Evolutionary conservation across 2,329 filamentous ascomycete genomes (phyloP).

Genomic region (Bipolaris zeicola): DNA sequence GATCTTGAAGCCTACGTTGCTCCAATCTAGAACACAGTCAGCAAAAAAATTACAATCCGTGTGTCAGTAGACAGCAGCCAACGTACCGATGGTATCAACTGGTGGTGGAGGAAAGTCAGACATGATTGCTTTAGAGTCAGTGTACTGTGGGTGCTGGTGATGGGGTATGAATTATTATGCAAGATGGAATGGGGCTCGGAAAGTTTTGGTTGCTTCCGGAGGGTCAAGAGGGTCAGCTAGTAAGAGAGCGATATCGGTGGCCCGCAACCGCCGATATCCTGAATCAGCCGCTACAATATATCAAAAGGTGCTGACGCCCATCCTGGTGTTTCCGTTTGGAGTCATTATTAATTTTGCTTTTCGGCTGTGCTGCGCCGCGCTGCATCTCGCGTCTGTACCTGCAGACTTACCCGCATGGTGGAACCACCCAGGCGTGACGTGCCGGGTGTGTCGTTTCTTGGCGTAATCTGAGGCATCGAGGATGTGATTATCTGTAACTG

Average conservation of each 20-base stretch:
- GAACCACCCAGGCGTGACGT: slow-evolving; percentile 13
- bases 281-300: slow-evolving; percentile 31
- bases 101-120: slow-evolving; percentile 69
- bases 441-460: slow-evolving; percentile 16
- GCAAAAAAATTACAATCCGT: background rate
- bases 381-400: slow-evolving; percentile 7
- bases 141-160: slow-evolving; percentile 7
- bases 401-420: slow-evolving; percentile 17
- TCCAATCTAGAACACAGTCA: slow-evolving; percentile 70
- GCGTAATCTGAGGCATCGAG: slow-evolving; percentile 20
- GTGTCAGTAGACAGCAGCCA: background rate
- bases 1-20: slow-evolving; percentile 88
- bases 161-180: slow-evolving; percentile 7
- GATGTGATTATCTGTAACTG: slow-evolving; percentile 8
- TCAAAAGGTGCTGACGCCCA: slow-evolving; percentile 23
- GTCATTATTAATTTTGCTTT: background rate
- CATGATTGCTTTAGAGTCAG: slow-evolving; percentile 28
- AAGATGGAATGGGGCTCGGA: slow-evolving; percentile 11
- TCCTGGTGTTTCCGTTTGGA: slow-evolving; percentile 3
- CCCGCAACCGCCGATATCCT: slow-evolving; percentile 31
- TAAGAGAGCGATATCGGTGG: slow-evolving; percentile 42
- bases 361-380: background rate
- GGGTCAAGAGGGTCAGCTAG: slow-evolving; percentile 24
- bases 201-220: slow-evolving; percentile 23
- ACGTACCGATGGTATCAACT: slow-evolving; percentile 72